Evolutionary conservation across 164 flowering plant genomes (phyloP).

Genomic region (Vitis rotundifolia): DNA sequence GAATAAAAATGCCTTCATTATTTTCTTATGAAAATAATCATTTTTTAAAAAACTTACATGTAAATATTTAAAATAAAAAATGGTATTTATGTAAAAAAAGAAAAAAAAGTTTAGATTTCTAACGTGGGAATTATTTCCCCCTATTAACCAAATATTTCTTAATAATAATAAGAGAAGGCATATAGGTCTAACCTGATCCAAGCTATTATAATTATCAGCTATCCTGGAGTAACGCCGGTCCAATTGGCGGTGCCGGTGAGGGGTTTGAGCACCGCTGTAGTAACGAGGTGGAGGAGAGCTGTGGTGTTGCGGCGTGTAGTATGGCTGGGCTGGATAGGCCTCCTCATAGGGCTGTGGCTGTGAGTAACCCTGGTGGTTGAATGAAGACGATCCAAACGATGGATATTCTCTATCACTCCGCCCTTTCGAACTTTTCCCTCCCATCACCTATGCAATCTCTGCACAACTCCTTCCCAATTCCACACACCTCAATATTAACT

Average conservation of each 20-base stretch:
- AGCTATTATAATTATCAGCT: conserved; percentile 37
- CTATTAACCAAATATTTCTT: too few relatives aligned
- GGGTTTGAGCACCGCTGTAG: conserved; percentile 21
- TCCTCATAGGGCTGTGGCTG: conserved; percentile 10
- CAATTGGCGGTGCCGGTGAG: conserved; percentile 19
- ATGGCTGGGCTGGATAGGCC: background rate
- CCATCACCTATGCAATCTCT: conserved; percentile 23
- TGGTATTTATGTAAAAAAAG: too few relatives aligned
- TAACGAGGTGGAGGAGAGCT: conserved; percentile 7
- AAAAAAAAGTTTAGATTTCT: too few relatives aligned
- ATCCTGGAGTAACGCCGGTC: conserved; percentile 45
- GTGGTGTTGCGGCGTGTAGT: conserved; percentile 27
- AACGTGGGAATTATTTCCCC: too few relatives aligned
- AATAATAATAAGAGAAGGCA: background rate
- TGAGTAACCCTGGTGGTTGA: conserved; percentile 18
- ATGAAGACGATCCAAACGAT: conserved; percentile 10
- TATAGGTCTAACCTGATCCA: conserved; percentile 38
- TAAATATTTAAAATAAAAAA: too few relatives aligned
- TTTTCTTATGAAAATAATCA: too few relatives aligned
- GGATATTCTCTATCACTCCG: conserved; percentile 13
- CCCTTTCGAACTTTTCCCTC: conserved; percentile 28
- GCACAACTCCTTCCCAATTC: background rate
- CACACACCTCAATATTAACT: background rate
- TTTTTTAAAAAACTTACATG: too few relatives aligned
- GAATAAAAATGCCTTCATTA: too few relatives aligned